Percentiles rank a stretch among this genome's conserved stretches.
Evolutionary conservation across 2,329 filamentous ascomycete species (phyloP).

Genomic region (Penicillium sp.): DNA sequence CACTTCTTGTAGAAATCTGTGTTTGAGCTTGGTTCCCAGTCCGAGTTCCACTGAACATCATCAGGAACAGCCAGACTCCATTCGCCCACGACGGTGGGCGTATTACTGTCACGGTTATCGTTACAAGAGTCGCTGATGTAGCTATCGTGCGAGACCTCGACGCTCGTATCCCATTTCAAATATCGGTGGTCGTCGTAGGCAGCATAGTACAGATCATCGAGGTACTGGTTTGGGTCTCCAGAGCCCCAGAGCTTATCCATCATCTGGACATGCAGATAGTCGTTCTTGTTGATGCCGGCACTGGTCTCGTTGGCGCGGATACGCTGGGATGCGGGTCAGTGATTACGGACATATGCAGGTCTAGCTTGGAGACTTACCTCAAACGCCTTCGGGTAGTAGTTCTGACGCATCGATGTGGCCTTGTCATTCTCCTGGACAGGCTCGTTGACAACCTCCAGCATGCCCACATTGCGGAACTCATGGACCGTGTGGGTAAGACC

Average conservation of each 20-base stretch:
- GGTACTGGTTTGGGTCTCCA: conserved; percentile 53
- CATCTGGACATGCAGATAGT: conserved; percentile 56
- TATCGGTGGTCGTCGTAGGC: conserved; percentile 64
- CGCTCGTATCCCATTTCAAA: conserved; percentile 54
- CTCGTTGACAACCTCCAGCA: conserved; percentile 62
- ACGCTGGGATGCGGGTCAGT: conserved; percentile 20
- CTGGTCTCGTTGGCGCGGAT: conserved; percentile 54
- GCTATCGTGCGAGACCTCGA: conserved; percentile 47
- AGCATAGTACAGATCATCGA: conserved; percentile 48
- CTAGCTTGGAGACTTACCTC: conserved; percentile 23
- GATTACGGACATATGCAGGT: not conserved
- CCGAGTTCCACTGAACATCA: conserved; percentile 47
- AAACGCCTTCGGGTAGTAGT: conserved; percentile 54
- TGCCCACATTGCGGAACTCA: conserved; percentile 58
- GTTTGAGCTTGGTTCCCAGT: conserved; percentile 48
- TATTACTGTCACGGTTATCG: not conserved
- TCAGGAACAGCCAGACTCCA: not conserved
- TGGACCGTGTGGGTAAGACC: conserved; percentile 52
- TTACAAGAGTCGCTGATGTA: conserved; percentile 38
- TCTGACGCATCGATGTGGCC: conserved; percentile 40
- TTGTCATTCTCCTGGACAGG: conserved; percentile 46
- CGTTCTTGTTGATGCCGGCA: conserved; percentile 45
- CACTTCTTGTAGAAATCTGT: conserved; percentile 57
- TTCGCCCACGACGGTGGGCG: not conserved
- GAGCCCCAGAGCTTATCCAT: conserved; percentile 59